phyloP scores from a whole-genome alignment of 1,284 basidiomycete genomes.

The Irpex sp. region DNA sequence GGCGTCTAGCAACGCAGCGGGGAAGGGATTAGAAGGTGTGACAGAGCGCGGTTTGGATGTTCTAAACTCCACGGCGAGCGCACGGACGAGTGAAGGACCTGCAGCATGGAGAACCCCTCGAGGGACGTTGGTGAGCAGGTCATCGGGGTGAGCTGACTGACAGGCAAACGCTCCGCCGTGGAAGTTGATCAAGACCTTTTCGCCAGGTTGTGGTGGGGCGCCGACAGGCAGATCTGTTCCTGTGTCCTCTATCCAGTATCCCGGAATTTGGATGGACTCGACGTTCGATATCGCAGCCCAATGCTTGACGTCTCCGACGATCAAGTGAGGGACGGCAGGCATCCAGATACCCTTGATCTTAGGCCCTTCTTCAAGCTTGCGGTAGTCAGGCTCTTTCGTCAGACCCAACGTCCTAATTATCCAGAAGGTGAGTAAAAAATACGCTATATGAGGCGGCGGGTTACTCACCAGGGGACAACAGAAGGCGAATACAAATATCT shows the following conservation, averaged over 20 bases:
- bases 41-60: slow-evolving; percentile 20
- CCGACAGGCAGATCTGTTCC: slow-evolving; percentile 29
- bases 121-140: slow-evolving; percentile 26
- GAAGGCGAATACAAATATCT: not conserved
- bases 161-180: slow-evolving; percentile 49
- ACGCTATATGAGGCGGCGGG: not conserved
- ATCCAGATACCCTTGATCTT: slow-evolving; percentile 39
- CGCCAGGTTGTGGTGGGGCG: slow-evolving; percentile 36
- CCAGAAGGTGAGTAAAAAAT: not conserved
- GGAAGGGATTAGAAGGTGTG: slow-evolving; percentile 34
- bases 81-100: not conserved
- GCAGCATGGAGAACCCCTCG: slow-evolving; percentile 17
- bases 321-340: slow-evolving; percentile 37
- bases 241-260: slow-evolving; percentile 52
- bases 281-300: slow-evolving; percentile 41
- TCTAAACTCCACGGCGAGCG: slow-evolving; percentile 32
- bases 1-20: slow-evolving; percentile 44
- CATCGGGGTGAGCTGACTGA: slow-evolving; percentile 20
- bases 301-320: slow-evolving; percentile 42
- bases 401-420: not conserved
- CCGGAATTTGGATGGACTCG: slow-evolving; percentile 41
- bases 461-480: not conserved
- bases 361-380: not conserved
- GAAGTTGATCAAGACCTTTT: slow-evolving; percentile 48
- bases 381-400: not conserved